These are phyloP conservation scores for Pisolithus marmoratus DNA, from an alignment of 768 basidiomycete species.

Conservation along the genomic window DNA sequence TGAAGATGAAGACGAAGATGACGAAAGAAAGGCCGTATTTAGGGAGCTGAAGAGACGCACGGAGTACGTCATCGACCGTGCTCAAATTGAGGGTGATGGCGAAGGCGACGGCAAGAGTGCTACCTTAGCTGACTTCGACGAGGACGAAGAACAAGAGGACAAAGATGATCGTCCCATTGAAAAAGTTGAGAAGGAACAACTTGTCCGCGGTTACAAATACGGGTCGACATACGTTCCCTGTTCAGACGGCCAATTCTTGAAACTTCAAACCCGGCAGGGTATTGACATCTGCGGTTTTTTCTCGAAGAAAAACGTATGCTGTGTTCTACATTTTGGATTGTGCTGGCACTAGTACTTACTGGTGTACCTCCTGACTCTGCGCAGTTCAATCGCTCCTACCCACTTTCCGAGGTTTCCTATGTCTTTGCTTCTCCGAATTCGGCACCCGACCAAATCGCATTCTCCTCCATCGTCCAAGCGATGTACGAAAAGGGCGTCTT, in stretches of 20 bases:
- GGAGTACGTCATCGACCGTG: constrained; percentile 54
- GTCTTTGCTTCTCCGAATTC: constrained; percentile 71
- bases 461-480: constrained; percentile 83
- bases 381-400: constrained; percentile 77
- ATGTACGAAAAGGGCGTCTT: constrained; percentile 60
- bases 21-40: constrained; percentile 29
- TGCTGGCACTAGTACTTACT: neutral
- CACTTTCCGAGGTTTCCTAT: constrained; percentile 83
- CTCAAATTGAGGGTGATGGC: constrained; percentile 32
- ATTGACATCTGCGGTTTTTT: constrained; percentile 90
- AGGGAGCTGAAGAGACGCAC: constrained; percentile 38
- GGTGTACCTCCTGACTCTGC: neutral
- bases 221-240: constrained; percentile 84
- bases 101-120: constrained; percentile 19
- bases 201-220: constrained; percentile 82
- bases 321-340: neutral
- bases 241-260: constrained; percentile 78
- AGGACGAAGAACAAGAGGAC: constrained; percentile 26
- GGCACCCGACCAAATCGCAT: constrained; percentile 69
- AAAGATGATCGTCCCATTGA: constrained; percentile 37
- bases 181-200: constrained; percentile 72
- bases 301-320: constrained; percentile 52
- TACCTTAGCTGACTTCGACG: constrained; percentile 17
- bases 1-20: constrained; percentile 20
- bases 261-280: constrained; percentile 70